A percentile compares a stretch with the other conserved stretches of the same genome.
Conservation (phyloP, 306 rosid species). For the Cucurbita moschata region DNA sequence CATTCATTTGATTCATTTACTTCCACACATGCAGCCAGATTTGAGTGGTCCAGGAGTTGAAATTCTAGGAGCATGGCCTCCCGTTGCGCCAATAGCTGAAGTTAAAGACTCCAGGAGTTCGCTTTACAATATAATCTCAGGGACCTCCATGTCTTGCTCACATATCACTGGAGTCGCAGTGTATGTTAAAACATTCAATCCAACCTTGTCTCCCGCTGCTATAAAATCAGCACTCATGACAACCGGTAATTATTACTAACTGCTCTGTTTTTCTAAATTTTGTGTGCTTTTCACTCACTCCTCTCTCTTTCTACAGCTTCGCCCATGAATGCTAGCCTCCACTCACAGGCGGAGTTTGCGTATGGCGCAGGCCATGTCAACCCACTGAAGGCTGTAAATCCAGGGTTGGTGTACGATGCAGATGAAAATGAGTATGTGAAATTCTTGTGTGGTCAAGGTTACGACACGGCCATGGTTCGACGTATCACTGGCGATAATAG, state of each 20-base stretch:
- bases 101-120: too few species aligned
- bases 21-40: too few species aligned
- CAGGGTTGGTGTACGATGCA: conserved; percentile 26
- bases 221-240: background rate
- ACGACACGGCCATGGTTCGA: background rate
- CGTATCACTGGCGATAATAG: conserved; percentile 7
- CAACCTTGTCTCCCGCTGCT: background rate
- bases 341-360: conserved; percentile 20
- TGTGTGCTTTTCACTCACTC: background rate
- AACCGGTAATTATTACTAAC: background rate
- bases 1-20: too few species aligned
- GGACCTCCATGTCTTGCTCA: background rate
- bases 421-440: conserved; percentile 10
- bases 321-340: conserved; percentile 11
- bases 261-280: too few species aligned
- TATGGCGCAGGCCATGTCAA: conserved; percentile 26
- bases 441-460: conserved; percentile 24
- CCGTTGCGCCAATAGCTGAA: background rate
- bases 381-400: conserved; percentile 12
- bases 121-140: background rate
- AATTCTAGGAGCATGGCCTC: too few species aligned
- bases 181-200: background rate
- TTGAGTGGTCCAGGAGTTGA: too few species aligned
- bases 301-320: conserved; percentile 6
- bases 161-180: background rate